A percentile compares a stretch with the other conserved stretches of the same genome.
Conservation (phyloP, 176 grass and related monocot species). For the Saccharum officinarum region DNA sequence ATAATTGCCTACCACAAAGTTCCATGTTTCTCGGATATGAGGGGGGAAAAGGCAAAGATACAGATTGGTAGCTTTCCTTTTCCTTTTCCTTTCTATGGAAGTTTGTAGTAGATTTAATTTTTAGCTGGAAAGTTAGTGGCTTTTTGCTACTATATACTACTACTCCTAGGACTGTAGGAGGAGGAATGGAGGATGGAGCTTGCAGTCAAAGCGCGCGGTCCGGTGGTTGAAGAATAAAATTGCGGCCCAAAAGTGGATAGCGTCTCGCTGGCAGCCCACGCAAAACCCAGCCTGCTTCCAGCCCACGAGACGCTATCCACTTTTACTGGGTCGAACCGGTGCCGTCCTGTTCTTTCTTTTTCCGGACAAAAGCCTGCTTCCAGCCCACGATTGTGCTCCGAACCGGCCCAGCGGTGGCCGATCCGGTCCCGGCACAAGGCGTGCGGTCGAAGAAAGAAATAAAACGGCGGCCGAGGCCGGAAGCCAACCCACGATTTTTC, state of each 20-base stretch:
- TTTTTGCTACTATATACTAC: no score
- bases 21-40: not conserved
- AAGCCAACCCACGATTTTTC: not conserved
- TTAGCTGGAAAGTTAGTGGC: no score
- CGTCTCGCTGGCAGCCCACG: not conserved
- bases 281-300: not conserved
- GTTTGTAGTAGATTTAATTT: not conserved
- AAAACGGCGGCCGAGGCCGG: not conserved
- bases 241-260: not conserved
- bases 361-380: not conserved
- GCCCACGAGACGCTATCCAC: no score
- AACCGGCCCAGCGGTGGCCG: not conserved
- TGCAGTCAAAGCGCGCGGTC: not conserved
- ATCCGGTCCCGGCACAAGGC: not conserved
- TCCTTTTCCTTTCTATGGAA: not conserved
- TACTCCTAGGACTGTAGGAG: no score
- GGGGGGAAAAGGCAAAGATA: not conserved
- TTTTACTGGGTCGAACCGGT: not conserved
- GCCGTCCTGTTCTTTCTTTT: not conserved
- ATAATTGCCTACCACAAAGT: not conserved
- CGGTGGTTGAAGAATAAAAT: not conserved
- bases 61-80: not conserved
- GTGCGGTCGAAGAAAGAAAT: constrained; percentile 31
- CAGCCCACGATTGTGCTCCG: not conserved
- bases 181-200: no score